phyloP scores from a whole-genome alignment of 1,284 basidiomycete species.

The Tetrapyrgos nigripes region DNA sequence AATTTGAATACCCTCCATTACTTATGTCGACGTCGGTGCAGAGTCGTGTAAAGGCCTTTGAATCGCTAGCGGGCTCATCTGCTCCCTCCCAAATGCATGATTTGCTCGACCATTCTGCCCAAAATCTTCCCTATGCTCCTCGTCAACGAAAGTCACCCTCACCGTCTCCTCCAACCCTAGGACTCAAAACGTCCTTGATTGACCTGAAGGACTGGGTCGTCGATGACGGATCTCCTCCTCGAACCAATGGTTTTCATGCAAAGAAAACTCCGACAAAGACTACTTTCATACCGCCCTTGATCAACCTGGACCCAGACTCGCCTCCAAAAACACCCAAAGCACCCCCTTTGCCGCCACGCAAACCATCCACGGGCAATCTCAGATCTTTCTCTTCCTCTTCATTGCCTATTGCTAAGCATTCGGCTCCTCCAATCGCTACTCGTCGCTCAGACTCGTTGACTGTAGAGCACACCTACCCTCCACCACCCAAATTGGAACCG shows the following conservation, averaged over 20 bases:
- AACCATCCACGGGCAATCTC: conserved; percentile 57
- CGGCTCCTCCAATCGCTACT: conserved; percentile 25
- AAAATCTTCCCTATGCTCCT: not conserved
- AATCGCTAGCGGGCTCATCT: not conserved
- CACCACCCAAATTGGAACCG: conserved; percentile 42
- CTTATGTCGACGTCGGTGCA: conserved; percentile 53
- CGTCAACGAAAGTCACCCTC: conserved; percentile 51
- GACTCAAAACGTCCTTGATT: conserved; percentile 66
- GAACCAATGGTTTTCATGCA: conserved; percentile 21
- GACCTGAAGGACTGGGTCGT: conserved; percentile 80
- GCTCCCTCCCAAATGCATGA: not conserved
- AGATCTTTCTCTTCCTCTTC: conserved; percentile 50
- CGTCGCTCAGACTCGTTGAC: conserved; percentile 51
- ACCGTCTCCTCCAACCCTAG: conserved; percentile 56
- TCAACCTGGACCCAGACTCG: conserved; percentile 53
- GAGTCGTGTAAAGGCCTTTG: conserved; percentile 64
- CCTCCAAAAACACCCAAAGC: conserved; percentile 51
- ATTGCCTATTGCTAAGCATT: conserved; percentile 8
- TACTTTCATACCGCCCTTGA: conserved; percentile 48
- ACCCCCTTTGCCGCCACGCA: conserved; percentile 72
- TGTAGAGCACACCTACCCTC: conserved; percentile 65
- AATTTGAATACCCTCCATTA: not conserved
- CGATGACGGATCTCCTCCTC: conserved; percentile 56
- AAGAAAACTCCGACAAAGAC: conserved; percentile 30
- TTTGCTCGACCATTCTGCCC: not conserved